Base-by-base conservation (phyloP, 139 green algal genomes). In the Chlorella vulgaris region DNA sequence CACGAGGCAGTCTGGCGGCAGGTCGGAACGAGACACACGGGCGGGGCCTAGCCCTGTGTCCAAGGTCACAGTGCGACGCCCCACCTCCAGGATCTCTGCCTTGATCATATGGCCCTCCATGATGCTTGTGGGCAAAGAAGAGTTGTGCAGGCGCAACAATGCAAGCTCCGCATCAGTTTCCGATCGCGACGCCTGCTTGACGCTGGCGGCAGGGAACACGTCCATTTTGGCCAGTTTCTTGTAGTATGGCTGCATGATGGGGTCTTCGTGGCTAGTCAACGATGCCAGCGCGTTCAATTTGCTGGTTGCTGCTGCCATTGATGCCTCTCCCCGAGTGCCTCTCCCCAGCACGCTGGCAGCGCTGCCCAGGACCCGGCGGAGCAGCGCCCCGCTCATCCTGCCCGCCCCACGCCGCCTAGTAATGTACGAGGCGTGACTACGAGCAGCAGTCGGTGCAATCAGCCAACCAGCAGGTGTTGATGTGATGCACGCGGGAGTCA, bases 91-190 rank as follows among this genome's bases (percentile, higher is more conserved):
- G 26, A 88, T 80, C 15, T 40, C 38, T 29, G 84, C 84, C 50
- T 69, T 76, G 65, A 88, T 83, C 66, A 88, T 86, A 31, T 86
- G 80, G 18, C 74, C 80, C 29, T 80, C 66, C 22, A 86, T n/a
- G 7, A 50, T 35, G 24, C 58, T 61, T 0, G 35, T 28, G 1
- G 73, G 4, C 47, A 67, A n/a, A 10, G 47, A 39, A 28, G 36
- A 40, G 71, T 86, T 88, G 81, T 88, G 84, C 7, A 86, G 68
- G 33, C 63, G 80, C 19, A 86, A 76, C 38, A 88, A 33, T 55
- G 55, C 84, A 15, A 86, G 80, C 42, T 84, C 67, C 18, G n/a
- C 22, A 69, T 84, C 69, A 80, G n/a, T 50, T 42, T 75, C 76
- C 26, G 76, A 74, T 8, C 33, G 24, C 2, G 76, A 74, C 31